Evolutionary conservation across 2,329 filamentous ascomycete species (phyloP), one percentile per base, ranked within the genome.

Genomic region (Aspergillus sp.): DNA sequence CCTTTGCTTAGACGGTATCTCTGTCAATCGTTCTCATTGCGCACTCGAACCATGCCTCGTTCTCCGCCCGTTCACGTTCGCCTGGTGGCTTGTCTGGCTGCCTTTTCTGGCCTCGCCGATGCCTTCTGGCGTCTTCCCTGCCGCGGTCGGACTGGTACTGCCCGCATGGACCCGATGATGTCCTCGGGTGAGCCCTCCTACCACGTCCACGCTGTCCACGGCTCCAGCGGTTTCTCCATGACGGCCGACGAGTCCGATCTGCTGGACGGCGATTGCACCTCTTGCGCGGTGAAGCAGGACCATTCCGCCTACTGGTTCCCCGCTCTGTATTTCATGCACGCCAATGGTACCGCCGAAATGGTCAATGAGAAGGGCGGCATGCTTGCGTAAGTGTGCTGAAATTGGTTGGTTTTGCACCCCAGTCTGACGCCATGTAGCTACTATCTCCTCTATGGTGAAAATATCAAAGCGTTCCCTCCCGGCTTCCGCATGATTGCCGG

Each of bases 71-170:
- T 40, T 12, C 33, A 43, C 29, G 30, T 38, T 28, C 34, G 37
- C 27, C 29, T 56, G 32, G 37, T 54, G 37, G 47, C 50, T 32
- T 41, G 41, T 28, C 26, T 57, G 25, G 40, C 49, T 20, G 35
- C 61, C 36, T 53, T 58, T 12, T 45, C 52, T 3, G 40, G 43
- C 17, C 41, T 49, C 26, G 69, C 67, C 29, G 53, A 71, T 46
- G 86, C 82, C 38, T 94, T 94, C 61, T 94, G 84, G 84, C 84
- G 86, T 54, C 82, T 94, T 72, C 81, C 85, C 49, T 94, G 86
- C 60, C 80, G 75, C 45, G 78, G 77, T 35, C 71, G 73, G 29
- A 68, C 78, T 43, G 83, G 78, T 41, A 57, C 84, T 36, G 81
- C 76, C 30, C 75, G 84, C 36, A 67, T 93, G 25, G 86, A 94